Evolutionary conservation across 2,329 filamentous ascomycete species (phyloP).

Genomic region (Epichloe uncinata): DNA sequence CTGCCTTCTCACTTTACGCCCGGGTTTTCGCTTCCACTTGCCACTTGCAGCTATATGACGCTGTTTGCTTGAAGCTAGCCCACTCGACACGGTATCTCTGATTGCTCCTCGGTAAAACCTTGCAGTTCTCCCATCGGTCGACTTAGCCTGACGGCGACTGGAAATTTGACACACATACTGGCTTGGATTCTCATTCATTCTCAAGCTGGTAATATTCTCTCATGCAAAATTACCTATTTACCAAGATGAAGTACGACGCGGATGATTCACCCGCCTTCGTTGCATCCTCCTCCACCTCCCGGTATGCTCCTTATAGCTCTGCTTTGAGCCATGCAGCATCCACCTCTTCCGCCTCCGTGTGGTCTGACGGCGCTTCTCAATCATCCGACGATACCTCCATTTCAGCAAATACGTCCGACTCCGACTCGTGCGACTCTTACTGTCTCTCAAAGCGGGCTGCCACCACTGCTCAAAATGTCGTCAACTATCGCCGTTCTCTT

Average conservation of each 20-base stretch:
- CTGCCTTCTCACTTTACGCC: slow-evolving; percentile 21
- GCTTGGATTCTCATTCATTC: slow-evolving; percentile 15
- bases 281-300: slow-evolving; percentile 23
- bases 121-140: slow-evolving; percentile 31
- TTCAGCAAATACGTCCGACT: slow-evolving; percentile 47
- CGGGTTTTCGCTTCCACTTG: slow-evolving; percentile 25
- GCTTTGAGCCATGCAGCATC: slow-evolving; percentile 64
- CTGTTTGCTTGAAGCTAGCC: slow-evolving; percentile 27
- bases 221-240: slow-evolving; percentile 16
- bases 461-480: slow-evolving; percentile 10
- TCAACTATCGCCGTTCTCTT: slow-evolving; percentile 12
- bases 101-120: slow-evolving; percentile 17
- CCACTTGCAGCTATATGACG: slow-evolving; percentile 18
- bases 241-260: slow-evolving; percentile 47
- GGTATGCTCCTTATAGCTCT: slow-evolving; percentile 50
- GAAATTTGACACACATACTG: slow-evolving; percentile 21
- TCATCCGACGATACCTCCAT: slow-evolving; percentile 54
- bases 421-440: slow-evolving; percentile 33
- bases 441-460: slow-evolving; percentile 19
- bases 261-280: slow-evolving; percentile 39
- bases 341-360: slow-evolving; percentile 63
- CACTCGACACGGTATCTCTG: slow-evolving; percentile 20
- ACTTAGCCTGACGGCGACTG: slow-evolving; percentile 43
- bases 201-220: slow-evolving; percentile 15
- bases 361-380: slow-evolving; percentile 60